Percentiles rank a stretch among this genome's conserved stretches.
These are phyloP conservation scores for Penicillium macrosclerotiorum DNA, from an alignment of 495 filamentous ascomycete genomes.

Conservation along the genomic window DNA sequence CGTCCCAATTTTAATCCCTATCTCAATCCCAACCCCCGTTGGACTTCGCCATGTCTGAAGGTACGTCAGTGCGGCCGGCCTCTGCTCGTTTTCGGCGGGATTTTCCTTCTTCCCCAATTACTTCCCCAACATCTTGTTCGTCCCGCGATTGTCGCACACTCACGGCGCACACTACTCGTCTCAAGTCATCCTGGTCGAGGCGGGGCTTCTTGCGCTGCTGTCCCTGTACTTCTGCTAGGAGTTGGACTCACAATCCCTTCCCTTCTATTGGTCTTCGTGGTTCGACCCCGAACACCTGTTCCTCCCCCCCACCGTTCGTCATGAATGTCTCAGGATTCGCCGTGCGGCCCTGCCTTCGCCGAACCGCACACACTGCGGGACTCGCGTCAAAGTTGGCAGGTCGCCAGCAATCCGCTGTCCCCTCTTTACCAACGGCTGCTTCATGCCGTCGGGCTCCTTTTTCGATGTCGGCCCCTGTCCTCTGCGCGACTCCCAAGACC, in stretches of 20 bases:
- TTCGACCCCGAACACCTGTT: slow-evolving; percentile 8
- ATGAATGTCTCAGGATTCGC: slow-evolving; percentile 28
- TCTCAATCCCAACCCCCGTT: neutral
- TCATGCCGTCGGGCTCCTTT: slow-evolving; percentile 7
- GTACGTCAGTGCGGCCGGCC: slow-evolving; percentile 16
- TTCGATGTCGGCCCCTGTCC: slow-evolving; percentile 22
- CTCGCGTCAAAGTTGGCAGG: neutral
- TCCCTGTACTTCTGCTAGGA: neutral
- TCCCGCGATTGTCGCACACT: slow-evolving; percentile 3
- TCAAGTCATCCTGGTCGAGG: slow-evolving; percentile 1
- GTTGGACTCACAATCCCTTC: neutral
- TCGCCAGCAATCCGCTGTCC: neutral
- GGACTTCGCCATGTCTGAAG: slow-evolving; percentile 12
- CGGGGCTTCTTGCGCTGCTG: neutral
- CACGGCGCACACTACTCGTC: slow-evolving; percentile 3
- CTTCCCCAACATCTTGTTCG: slow-evolving; percentile 7
- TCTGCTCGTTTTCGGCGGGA: slow-evolving; percentile 11
- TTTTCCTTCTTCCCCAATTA: slow-evolving; percentile 10
- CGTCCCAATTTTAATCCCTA: neutral
- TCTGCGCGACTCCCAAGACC: slow-evolving; percentile 14
- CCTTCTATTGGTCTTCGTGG: slow-evolving; percentile 9
- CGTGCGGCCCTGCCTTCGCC: slow-evolving; percentile 13
- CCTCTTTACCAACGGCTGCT: neutral
- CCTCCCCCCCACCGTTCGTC: slow-evolving; percentile 15
- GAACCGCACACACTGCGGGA: slow-evolving; percentile 11